A percentile compares a stretch with the other conserved stretches of the same genome.
Conservation (phyloP, 1,284 basidiomycete genomes). For the Trichosporon asahii region DNA sequence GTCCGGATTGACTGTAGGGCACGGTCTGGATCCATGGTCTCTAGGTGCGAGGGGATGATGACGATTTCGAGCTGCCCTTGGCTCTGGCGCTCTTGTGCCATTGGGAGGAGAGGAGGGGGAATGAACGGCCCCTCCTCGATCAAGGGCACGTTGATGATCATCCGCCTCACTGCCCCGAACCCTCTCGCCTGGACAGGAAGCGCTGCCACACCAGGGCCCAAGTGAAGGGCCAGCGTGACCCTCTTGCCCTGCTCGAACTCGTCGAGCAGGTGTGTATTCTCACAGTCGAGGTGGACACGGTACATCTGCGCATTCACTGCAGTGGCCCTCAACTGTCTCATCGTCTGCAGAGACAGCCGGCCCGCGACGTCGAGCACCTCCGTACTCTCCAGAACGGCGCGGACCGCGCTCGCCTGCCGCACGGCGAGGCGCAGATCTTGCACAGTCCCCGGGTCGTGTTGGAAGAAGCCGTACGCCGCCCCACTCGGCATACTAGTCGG, state of each 20-base stretch:
- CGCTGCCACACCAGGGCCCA: neutral
- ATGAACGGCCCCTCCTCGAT: neutral
- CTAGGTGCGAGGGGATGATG: neutral
- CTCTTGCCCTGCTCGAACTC: neutral
- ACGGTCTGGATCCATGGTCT: neutral
- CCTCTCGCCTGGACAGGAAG: neutral
- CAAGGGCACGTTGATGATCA: neutral
- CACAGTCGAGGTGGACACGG: neutral
- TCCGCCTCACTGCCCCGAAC: neutral
- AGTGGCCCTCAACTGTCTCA: neutral
- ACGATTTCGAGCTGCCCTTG: neutral
- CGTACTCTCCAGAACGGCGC: neutral
- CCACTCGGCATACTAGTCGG: neutral
- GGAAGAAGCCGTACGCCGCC: neutral
- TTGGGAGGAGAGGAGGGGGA: neutral
- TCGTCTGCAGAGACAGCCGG: neutral
- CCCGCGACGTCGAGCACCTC: neutral
- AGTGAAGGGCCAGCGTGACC: neutral
- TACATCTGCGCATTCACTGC: neutral
- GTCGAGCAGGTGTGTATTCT: neutral
- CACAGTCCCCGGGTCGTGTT: neutral
- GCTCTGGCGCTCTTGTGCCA: neutral
- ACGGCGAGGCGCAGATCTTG: neutral
- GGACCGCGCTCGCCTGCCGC: neutral
- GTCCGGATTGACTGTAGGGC: neutral